Percentiles rank a stretch among this genome's conserved stretches.
These are phyloP conservation scores for Rauvolfia tetraphylla DNA, from an alignment of 257 asterid genomes.

Conservation along the genomic window DNA sequence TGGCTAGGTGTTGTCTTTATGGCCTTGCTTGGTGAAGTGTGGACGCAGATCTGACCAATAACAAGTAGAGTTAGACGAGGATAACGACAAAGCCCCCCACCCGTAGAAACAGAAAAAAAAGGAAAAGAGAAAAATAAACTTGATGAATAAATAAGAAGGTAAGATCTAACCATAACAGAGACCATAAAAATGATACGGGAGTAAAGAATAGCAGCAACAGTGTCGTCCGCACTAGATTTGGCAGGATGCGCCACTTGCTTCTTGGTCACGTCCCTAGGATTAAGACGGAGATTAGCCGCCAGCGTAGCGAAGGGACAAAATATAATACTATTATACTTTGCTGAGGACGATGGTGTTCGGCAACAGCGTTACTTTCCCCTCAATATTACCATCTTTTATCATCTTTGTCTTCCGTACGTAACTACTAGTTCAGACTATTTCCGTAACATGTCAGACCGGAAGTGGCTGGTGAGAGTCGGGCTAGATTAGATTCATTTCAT, in stretches of 20 bases:
- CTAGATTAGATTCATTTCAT: background rate
- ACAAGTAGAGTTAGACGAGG: background rate
- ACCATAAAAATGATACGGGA: background rate
- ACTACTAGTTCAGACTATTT: slow-evolving; percentile 1
- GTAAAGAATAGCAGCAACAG: background rate
- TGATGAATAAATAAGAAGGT: too few species aligned
- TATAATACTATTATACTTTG: too few species aligned
- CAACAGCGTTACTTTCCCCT: background rate
- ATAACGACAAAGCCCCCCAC: background rate
- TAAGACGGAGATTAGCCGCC: background rate
- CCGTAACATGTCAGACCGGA: background rate
- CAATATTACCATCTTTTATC: background rate
- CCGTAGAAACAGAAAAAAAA: background rate
- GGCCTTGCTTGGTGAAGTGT: background rate
- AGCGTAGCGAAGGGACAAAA: background rate
- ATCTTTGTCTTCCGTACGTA: slow-evolving; percentile 21
- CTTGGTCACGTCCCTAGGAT: background rate
- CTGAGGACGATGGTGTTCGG: too few species aligned
- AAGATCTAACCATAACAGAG: too few species aligned
- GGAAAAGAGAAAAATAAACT: background rate
- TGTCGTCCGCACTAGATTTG: background rate
- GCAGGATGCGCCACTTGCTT: background rate
- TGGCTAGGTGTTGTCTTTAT: background rate
- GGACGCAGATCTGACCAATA: background rate
- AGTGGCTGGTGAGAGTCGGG: background rate